Evolutionary conservation across 345 rosid species (phyloP), one percentile per base, ranked within the genome.

Genomic region (Citrus medica): DNA sequence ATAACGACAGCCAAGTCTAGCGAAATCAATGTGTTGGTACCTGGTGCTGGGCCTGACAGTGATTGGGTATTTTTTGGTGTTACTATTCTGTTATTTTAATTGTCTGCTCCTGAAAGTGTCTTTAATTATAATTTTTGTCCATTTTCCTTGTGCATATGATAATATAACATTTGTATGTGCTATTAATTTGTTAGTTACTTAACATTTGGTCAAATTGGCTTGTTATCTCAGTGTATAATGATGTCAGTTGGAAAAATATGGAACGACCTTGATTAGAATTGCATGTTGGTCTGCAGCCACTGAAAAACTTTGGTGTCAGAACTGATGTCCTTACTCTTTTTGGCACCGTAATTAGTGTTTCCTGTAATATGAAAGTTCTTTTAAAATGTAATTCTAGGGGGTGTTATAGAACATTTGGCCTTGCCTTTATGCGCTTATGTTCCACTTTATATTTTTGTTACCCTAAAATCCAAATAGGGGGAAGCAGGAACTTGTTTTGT

Each of bases 1-100:
- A 86, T 96, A 85, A 92, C 97, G 58, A 96, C 99, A 58, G 98
- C 99, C 73, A 96, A 96, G 84, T 90, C 98, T 12, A 94, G 96
- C 71, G 98, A 93, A 87, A 88, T 94, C 85, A 96, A 96, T 82
- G 89, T 93, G 30, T 77, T 96, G 90, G 92, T 96, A 46, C 99
- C 98, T 24, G 92, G 90, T 82, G 78, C 89, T 7, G 81, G 84
- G 66, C 85, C 93, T 81, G 87, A 87, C 76, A 87, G 86, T 67
- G 99, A 96, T 55, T 89, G 94, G 99, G 99, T 95, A 91, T 71
- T 89, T 71, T 56, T 70, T 59, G 14, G 24, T 32, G 53, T 76
- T 76, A 67, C 51, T 62, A 51, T 22, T 60, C 67, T 53, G 46
- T 73, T 24, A 32, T 61, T 75, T 55, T 32, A 14, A 17, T 42